These are phyloP conservation scores for Fomes fomentarius DNA, from an alignment of 1,284 basidiomycete genomes.

Conservation along the genomic window DNA sequence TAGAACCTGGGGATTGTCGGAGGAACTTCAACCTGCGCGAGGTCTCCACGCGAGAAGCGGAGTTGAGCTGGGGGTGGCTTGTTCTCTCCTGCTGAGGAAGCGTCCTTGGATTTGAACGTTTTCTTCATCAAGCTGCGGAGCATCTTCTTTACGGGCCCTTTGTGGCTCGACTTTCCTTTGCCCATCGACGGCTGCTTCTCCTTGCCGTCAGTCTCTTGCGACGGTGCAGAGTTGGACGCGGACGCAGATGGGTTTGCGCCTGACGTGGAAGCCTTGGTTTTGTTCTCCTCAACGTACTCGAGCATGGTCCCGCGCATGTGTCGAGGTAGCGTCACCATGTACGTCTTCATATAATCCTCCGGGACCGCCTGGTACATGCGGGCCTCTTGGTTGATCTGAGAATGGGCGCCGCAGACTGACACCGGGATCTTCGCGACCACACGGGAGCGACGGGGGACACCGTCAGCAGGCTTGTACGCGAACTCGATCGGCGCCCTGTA, in stretches of 20 bases:
- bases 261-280: too few relatives aligned
- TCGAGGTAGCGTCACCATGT: not conserved
- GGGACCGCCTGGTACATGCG: constrained; percentile 47
- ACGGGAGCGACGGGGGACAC: constrained; percentile 26
- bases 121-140: too few relatives aligned
- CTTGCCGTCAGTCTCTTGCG: too few relatives aligned
- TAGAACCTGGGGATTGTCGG: constrained; percentile 54
- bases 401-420: constrained; percentile 18
- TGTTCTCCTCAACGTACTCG: not conserved
- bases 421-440: constrained; percentile 38
- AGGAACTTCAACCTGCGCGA: constrained; percentile 43
- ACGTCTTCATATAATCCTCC: constrained; percentile 48
- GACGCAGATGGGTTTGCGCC: too few relatives aligned
- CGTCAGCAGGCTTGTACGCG: constrained; percentile 28
- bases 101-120: too few relatives aligned
- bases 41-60: too few relatives aligned
- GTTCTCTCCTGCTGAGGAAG: too few relatives aligned
- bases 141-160: too few relatives aligned
- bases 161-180: too few relatives aligned
- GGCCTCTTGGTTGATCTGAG: constrained; percentile 41
- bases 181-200: too few relatives aligned
- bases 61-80: too few relatives aligned
- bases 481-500: constrained; percentile 34
- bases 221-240: too few relatives aligned
- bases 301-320: not conserved